phyloP scores from a whole-genome alignment of 2,329 filamentous ascomycete genomes.

The Fonsecaea monophora region DNA sequence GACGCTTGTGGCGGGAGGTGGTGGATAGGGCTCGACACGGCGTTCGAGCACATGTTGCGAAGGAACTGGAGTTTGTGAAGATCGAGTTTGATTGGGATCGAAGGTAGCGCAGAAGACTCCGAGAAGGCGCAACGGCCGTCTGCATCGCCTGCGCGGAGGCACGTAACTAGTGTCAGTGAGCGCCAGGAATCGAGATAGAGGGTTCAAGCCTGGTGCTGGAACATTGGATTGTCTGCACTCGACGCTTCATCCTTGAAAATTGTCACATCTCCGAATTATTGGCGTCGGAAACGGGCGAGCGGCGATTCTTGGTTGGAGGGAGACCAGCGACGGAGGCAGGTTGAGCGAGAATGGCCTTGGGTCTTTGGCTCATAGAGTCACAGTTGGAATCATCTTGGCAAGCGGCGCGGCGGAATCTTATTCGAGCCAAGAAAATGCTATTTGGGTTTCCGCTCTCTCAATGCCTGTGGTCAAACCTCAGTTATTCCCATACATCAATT shows the following conservation, averaged over 20 bases:
- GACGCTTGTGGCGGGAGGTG: conserved; percentile 17
- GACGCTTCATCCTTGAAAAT: conserved; percentile 1
- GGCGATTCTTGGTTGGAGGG: background rate
- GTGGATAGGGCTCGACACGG: conserved; percentile 37
- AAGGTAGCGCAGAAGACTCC: conserved; percentile 72
- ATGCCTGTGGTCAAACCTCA: no score
- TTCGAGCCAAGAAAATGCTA: no score
- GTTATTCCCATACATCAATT: no score
- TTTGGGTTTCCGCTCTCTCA: no score
- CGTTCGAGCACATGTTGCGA: conserved; percentile 4
- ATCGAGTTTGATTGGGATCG: conserved; percentile 70
- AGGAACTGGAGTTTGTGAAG: conserved; percentile 38
- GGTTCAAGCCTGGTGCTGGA: background rate
- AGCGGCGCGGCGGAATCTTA: no score
- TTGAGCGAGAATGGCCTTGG: background rate
- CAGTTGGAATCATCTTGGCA: background rate
- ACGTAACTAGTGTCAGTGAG: background rate
- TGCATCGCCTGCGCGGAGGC: conserved; percentile 31
- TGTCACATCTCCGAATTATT: background rate
- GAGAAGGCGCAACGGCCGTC: conserved; percentile 54
- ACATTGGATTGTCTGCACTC: background rate
- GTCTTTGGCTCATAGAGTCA: background rate
- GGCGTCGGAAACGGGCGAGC: conserved; percentile 6
- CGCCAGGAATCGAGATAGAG: background rate
- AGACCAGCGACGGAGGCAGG: background rate